A percentile compares a stretch with the other conserved stretches of the same genome.
These are phyloP conservation scores for Priceomyces medius DNA, from an alignment of 805 yeast species.

Conservation along the genomic window DNA sequence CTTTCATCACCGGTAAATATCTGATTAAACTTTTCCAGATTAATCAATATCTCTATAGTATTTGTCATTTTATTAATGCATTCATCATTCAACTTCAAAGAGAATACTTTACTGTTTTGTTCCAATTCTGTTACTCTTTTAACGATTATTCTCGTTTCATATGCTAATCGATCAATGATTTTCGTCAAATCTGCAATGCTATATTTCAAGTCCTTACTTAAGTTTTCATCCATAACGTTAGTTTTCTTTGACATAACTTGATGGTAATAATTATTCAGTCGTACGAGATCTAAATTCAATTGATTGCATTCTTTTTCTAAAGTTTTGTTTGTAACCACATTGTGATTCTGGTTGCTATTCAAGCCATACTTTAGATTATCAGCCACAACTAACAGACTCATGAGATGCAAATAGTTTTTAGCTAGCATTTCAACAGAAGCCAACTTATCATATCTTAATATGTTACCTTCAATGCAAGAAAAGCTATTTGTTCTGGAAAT, in stretches of 20 bases:
- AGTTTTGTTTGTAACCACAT: not conserved
- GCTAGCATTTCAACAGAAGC: constrained; percentile 19
- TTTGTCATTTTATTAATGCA: constrained; percentile 23
- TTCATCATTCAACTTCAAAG: constrained; percentile 27
- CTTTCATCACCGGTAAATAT: constrained; percentile 28
- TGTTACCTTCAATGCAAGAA: constrained; percentile 20
- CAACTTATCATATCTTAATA: constrained; percentile 7
- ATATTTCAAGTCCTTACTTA: constrained; percentile 25
- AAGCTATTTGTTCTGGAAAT: constrained; percentile 22
- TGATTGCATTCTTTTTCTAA: constrained; percentile 22
- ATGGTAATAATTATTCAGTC: constrained; percentile 24
- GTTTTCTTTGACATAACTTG: constrained; percentile 25
- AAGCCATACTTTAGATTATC: constrained; percentile 16
- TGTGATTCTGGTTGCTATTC: not conserved
- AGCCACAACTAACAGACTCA: constrained; percentile 19
- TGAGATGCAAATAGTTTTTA: constrained; percentile 15
- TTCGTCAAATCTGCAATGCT: constrained; percentile 31
- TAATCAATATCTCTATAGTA: constrained; percentile 25
- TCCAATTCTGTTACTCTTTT: constrained; percentile 43
- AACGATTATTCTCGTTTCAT: constrained; percentile 40
- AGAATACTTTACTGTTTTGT: constrained; percentile 28
- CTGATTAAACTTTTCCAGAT: constrained; percentile 29
- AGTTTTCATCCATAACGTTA: constrained; percentile 28
- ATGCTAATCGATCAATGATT: constrained; percentile 37
- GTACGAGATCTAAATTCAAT: constrained; percentile 30